Evolutionary conservation across 345 rosid species (phyloP), one percentile per base, ranked within the genome.

Genomic region (Abelmoschus esculentus): DNA sequence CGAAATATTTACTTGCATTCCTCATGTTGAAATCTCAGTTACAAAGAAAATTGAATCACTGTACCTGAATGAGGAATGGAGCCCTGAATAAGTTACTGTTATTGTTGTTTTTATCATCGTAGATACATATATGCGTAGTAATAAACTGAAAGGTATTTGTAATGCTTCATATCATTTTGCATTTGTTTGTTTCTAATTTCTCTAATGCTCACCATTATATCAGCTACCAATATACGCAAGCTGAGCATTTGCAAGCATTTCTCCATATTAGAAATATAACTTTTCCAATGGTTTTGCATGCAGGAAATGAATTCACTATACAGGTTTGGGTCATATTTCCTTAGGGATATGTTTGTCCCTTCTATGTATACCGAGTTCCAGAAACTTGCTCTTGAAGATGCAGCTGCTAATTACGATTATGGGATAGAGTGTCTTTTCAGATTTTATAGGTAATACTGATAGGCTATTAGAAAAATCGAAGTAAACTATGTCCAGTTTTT

Each of bases 281-380:
- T 4, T 52, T 66, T 63, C 22, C 7, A 34, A 36, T 50, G 49
- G 56, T 71, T 69, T 73, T 70, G 34, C 36, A 10, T 85, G 83
- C 91, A 95, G 99, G 99, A 91, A 84, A 95, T 95, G 99, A 95
- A 95, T 75, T 86, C 90, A 15, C 79, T 95, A 55, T 95, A 89
- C 77, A 82, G 97, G 66, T 95, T 91, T 78, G 91, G 99, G 99
- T 87, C 97, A 14, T 95, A 86, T 81, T 91, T 95, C 80, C 95
- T 95, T 55, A 84, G 99, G 81, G 87, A 87, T 32, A 72, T 80
- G 69, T 88, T 89, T 83, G 86, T 85, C 34, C 86, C 84, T 54
- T 83, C 96, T 31, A 87, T 95, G 89, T 95, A 95, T 78, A 82
- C 88, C 32, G 99, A 95, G 75, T 95, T 95, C 80, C 82, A 69